These are phyloP conservation scores for Ceratocystis smalleyi DNA, from an alignment of 2,329 filamentous ascomycete genomes.

Conservation along the genomic window DNA sequence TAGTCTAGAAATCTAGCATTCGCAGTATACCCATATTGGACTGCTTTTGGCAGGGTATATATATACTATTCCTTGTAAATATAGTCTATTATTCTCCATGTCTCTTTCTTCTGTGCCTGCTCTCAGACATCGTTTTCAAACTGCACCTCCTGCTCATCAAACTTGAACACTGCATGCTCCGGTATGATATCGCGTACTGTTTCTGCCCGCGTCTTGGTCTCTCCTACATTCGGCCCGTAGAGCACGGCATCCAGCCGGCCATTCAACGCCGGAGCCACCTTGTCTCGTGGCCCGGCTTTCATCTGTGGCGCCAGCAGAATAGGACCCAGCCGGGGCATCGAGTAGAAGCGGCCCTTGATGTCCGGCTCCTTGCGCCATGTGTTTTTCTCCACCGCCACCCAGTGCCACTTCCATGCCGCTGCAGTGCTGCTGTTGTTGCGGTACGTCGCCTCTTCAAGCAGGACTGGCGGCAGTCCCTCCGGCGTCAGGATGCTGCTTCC, in stretches of 20 bases:
- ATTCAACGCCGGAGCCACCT: conserved; percentile 30
- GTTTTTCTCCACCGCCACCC: conserved; percentile 31
- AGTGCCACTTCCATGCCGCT: conserved; percentile 25
- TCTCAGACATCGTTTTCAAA: conserved; percentile 11
- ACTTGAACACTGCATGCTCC: conserved; percentile 5
- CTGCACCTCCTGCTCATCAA: conserved; percentile 13
- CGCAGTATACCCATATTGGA: background rate
- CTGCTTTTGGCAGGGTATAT: background rate
- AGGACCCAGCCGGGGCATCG: conserved; percentile 36
- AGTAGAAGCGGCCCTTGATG: conserved; percentile 43
- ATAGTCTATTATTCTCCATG: background rate
- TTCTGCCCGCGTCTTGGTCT: conserved; percentile 28
- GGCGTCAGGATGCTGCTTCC: conserved; percentile 10
- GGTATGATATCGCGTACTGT: conserved; percentile 31
- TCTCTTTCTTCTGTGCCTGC: background rate
- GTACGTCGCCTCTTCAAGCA: conserved; percentile 29
- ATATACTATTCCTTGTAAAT: background rate
- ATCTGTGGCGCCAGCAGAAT: conserved; percentile 31
- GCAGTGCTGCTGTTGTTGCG: conserved; percentile 25
- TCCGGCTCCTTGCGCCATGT: conserved; percentile 32
- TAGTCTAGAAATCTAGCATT: background rate
- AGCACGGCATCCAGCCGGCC: conserved; percentile 30
- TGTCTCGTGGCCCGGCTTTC: conserved; percentile 23
- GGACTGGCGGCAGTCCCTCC: conserved; percentile 29
- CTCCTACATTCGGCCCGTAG: conserved; percentile 28